Evolutionary conservation across 345 rosid genomes (phyloP).

Genomic region (Arabidopsis suecica): DNA sequence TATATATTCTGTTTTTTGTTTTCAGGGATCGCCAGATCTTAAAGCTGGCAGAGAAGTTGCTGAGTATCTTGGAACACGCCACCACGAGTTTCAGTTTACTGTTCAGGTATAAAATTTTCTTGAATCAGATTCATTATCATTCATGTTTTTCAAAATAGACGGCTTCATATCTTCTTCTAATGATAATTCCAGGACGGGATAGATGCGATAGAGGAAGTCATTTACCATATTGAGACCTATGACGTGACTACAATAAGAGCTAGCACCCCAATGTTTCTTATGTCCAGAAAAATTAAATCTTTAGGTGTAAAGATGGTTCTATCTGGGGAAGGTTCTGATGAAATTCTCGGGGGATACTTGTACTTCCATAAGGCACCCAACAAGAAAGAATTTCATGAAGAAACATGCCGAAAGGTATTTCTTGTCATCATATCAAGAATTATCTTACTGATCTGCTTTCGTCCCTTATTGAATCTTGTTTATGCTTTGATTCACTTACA

Average conservation of each 20-base stretch:
- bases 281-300: conserved; percentile 85
- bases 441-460: background rate
- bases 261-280: conserved; percentile 90
- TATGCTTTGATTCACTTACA: conserved; percentile 32
- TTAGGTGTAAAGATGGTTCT: conserved; percentile 88
- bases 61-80: conserved; percentile 77
- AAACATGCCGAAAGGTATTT: conserved; percentile 74
- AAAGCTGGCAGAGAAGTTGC: conserved; percentile 89
- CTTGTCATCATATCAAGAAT: background rate
- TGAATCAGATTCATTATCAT: conserved; percentile 8
- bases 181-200: conserved; percentile 66
- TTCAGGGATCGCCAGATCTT: conserved; percentile 81
- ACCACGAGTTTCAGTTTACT: conserved; percentile 81
- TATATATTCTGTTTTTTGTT: conserved; percentile 16
- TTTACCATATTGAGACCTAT: conserved; percentile 79
- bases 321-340: conserved; percentile 90
- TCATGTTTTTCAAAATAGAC: background rate
- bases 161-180: conserved; percentile 17
- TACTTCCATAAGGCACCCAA: conserved; percentile 89
- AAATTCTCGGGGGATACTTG: conserved; percentile 81
- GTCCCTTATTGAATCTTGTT: conserved; percentile 17
- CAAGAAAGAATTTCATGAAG: conserved; percentile 79
- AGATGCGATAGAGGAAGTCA: conserved; percentile 84
- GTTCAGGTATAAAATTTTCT: conserved; percentile 58
- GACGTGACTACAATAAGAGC: conserved; percentile 89